Evolutionary conservation across 805 yeast genomes (phyloP).

Genomic region (Pichia eremophila): DNA sequence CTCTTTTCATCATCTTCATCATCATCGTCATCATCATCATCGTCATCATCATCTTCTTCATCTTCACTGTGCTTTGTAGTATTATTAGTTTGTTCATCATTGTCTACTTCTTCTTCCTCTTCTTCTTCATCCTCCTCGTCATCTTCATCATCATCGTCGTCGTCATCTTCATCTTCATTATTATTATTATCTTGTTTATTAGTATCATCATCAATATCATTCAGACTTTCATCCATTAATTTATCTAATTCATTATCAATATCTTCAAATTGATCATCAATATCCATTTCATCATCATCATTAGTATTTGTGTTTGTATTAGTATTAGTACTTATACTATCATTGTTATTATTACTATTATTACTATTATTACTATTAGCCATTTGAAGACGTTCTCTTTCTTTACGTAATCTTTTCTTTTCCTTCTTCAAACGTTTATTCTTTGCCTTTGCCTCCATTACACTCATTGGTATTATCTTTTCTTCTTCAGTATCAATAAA

Average conservation of each 20-base stretch:
- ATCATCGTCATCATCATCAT: constrained; percentile 21
- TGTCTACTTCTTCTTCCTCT: constrained; percentile 38
- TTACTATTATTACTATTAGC: no score
- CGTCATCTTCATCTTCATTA: constrained; percentile 36
- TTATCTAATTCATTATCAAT: constrained; percentile 19
- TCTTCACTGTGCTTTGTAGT: constrained; percentile 28
- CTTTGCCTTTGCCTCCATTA: constrained; percentile 19
- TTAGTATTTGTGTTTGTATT: constrained; percentile 19
- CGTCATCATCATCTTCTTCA: constrained; percentile 37
- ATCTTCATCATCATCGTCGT: constrained; percentile 36
- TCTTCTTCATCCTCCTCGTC: constrained; percentile 38
- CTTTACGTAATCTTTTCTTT: constrained; percentile 14
- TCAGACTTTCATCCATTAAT: constrained; percentile 16
- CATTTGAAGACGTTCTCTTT: constrained; percentile 1
- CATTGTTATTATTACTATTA: background rate
- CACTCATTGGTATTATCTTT: constrained; percentile 26
- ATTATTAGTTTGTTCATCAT: constrained; percentile 31
- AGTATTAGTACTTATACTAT: background rate
- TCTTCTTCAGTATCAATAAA: constrained; percentile 39
- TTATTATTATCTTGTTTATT: constrained; percentile 29
- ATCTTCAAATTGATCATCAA: constrained; percentile 24
- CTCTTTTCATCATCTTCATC: constrained; percentile 26
- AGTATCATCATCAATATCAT: constrained; percentile 30
- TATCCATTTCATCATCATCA: constrained; percentile 22
- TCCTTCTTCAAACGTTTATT: constrained; percentile 17